Evolutionary conservation across 2,329 filamentous ascomycete species (phyloP), one percentile per base, ranked within the genome.

Genomic region (Penicillium freii): DNA sequence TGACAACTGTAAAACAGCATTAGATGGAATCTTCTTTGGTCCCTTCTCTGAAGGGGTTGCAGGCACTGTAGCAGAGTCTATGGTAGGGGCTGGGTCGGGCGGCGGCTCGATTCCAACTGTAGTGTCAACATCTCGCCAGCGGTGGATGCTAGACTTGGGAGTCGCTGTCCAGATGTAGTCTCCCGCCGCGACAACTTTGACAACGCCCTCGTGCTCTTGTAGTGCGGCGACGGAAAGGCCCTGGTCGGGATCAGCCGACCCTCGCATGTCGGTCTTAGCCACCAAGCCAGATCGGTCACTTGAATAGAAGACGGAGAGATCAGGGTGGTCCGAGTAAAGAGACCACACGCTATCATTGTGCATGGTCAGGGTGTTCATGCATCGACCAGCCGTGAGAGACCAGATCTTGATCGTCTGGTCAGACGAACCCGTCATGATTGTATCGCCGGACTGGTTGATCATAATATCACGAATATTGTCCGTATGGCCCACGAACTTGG

Each of bases 291-390:
- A 92, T 51, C 93, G 87, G 75, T 99, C 94, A 66, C 89, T 90
- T 55, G 93, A 97, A 78, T 97, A 97, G 75, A 99, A 97, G 31
- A 96, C 84, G 10, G 88, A 88, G 4, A 99, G 82, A 57, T 89
- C 84, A 0, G 92, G 92, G 66, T 96, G 86, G 53, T 93, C 87
- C 0, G 94, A 97, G 75, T 89, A 96, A 23, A 99, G 81, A 1
- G 91, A 95, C 94, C 94, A 99, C 23, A 99, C 91, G 71, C 92
- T 97, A 71, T 96, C 92, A 71, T 96, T 96, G 77, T 99, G 94
- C 94, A 99, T 99, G 54, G 92, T 97, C 66, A 99, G 84, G 0
- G 94, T 99, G 75, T 97, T 91, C 88, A 97, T 93, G 81, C 94
- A 99, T 66, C 94, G 84, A 54, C 94, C 94, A 23, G 92, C 93